phyloP scores from a whole-genome alignment of 1,284 basidiomycete genomes.

The Ceratobasidium theobromae region DNA sequence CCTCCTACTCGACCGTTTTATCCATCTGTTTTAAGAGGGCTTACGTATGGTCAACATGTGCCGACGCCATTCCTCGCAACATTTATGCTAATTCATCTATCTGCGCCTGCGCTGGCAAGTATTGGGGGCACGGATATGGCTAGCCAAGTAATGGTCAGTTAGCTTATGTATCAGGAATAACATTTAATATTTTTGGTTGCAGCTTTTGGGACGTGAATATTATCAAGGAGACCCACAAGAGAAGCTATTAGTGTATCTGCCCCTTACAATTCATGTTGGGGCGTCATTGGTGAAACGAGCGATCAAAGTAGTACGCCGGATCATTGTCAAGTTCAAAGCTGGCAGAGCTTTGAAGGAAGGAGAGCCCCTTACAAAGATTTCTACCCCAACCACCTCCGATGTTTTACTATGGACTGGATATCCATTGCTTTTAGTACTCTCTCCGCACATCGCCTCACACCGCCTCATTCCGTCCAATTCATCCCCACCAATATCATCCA shows the following conservation, averaged over 20 bases:
- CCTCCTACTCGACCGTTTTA: background rate
- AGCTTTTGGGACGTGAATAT: conserved; percentile 76
- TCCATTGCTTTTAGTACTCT: conserved; percentile 54
- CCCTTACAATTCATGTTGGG: conserved; percentile 59
- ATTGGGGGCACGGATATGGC: conserved; percentile 64
- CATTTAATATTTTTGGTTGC: background rate
- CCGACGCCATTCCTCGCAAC: conserved; percentile 64
- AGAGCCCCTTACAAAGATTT: conserved; percentile 31
- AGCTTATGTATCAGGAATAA: background rate
- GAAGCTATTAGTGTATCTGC: conserved; percentile 60
- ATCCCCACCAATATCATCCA: conserved; percentile 51
- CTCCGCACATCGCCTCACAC: conserved; percentile 64
- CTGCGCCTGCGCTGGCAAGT: conserved; percentile 65
- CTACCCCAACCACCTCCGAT: conserved; percentile 41
- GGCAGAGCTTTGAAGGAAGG: background rate
- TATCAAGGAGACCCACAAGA: conserved; percentile 70
- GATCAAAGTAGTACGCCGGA: background rate
- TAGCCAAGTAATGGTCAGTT: conserved; percentile 65
- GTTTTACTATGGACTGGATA: conserved; percentile 62
- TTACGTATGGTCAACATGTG: conserved; percentile 55
- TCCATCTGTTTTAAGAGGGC: background rate
- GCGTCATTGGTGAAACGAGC: conserved; percentile 60
- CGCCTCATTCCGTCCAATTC: conserved; percentile 53
- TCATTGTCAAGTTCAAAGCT: background rate
- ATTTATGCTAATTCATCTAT: conserved; percentile 65